Evolutionary conservation across 2,329 filamentous ascomycete genomes (phyloP).

Genomic region (Cercospora sp.): DNA sequence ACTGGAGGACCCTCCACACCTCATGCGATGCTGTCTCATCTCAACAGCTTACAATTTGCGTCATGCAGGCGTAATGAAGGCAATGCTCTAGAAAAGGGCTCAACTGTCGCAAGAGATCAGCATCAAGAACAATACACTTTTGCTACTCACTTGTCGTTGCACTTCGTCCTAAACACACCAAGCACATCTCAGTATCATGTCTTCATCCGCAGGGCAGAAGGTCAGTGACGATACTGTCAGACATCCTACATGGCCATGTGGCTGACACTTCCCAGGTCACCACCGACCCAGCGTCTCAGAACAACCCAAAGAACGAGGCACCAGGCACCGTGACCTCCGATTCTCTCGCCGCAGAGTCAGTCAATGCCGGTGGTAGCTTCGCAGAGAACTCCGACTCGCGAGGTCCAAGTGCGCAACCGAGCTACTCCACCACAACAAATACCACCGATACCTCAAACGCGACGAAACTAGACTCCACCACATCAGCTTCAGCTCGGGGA

Average conservation of each 20-base stretch:
- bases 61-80: conserved; percentile 1
- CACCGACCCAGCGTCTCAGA: conserved; percentile 49
- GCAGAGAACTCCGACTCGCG: conserved; percentile 59
- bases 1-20: conserved; percentile 1
- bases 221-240: neutral
- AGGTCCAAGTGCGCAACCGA: conserved; percentile 52
- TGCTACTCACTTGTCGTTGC: neutral
- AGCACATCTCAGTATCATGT: conserved; percentile 9
- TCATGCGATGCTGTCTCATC: neutral
- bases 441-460: conserved; percentile 59
- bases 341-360: conserved; percentile 76
- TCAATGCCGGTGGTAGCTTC: conserved; percentile 61
- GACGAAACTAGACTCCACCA: conserved; percentile 52
- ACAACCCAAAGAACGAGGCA: conserved; percentile 61
- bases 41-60: neutral
- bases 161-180: neutral
- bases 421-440: conserved; percentile 57
- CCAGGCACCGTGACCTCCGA: conserved; percentile 65
- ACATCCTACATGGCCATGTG: neutral
- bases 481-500: conserved; percentile 43
- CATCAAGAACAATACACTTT: neutral
- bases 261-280: conserved; percentile 9
- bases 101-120: neutral
- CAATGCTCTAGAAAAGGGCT: neutral
- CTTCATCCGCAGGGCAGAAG: conserved; percentile 17